Conservation (phyloP, 2,329 filamentous ascomycete species). For the Pseudogymnoascus sp. region DNA sequence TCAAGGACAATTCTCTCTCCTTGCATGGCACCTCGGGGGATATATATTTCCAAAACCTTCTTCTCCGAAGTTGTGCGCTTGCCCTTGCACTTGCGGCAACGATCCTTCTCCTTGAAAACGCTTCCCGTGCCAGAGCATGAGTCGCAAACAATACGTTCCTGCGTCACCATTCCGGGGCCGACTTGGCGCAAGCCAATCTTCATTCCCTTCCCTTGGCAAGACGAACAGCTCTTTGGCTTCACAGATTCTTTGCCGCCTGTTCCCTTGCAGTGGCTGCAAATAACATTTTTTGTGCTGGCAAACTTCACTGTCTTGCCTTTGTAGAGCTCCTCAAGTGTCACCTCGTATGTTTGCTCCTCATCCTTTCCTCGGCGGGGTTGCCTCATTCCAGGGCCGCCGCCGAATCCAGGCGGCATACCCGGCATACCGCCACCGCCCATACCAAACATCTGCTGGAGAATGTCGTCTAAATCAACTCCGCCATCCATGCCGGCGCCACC, state of each 20-base stretch:
- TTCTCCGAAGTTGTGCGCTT: constrained; percentile 77
- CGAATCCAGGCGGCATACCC: constrained; percentile 30
- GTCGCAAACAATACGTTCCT: constrained; percentile 70
- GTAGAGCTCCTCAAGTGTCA: constrained; percentile 90
- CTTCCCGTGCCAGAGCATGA: constrained; percentile 79
- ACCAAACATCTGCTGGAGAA: constrained; percentile 86
- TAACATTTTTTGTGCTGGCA: constrained; percentile 84
- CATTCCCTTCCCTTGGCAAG: constrained; percentile 73
- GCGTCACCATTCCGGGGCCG: constrained; percentile 77
- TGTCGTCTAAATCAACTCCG: constrained; percentile 84
- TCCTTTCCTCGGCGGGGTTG: constrained; percentile 65
- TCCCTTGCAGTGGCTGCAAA: constrained; percentile 82
- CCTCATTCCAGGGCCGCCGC: constrained; percentile 39
- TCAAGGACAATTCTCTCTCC: constrained; percentile 85
- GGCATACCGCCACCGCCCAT: constrained; percentile 51
- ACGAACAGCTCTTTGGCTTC: constrained; percentile 72
- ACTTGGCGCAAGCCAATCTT: constrained; percentile 73
- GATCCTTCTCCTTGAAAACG: constrained; percentile 90
- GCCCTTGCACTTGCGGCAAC: constrained; percentile 98
- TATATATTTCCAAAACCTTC: constrained; percentile 94
- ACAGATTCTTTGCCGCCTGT: constrained; percentile 86
- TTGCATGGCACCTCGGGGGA: constrained; percentile 76
- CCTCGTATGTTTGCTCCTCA: constrained; percentile 85
- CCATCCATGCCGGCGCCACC: constrained; percentile 51
- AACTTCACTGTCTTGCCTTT: constrained; percentile 98